These are phyloP conservation scores for Persicaria tinctoria DNA, from an alignment of 148 eudicot species.

Conservation along the genomic window DNA sequence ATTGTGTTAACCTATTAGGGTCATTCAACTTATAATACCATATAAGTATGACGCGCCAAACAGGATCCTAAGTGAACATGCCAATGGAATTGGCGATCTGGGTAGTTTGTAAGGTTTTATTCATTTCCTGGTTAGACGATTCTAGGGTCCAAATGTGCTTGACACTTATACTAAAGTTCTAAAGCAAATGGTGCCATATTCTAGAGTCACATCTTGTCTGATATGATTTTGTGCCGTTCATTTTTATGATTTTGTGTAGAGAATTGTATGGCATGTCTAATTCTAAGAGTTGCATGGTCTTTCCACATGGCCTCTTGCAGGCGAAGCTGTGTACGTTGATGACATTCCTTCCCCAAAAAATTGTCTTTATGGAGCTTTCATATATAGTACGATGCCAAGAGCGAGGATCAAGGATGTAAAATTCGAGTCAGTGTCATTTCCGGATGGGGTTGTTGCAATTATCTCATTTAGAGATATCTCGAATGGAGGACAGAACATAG, in stretches of 20 bases:
- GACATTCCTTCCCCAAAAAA: conserved; percentile 85
- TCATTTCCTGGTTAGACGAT: too few species aligned
- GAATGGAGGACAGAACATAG: too few species aligned
- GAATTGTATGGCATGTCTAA: not conserved
- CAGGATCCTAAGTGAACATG: too few species aligned
- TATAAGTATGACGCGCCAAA: too few species aligned
- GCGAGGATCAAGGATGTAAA: conserved; percentile 51
- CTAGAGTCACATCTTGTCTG: conserved; percentile 32
- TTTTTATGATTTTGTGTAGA: not conserved
- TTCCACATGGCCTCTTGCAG: conserved; percentile 73
- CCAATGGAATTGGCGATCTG: too few species aligned
- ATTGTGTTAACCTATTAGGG: too few species aligned
- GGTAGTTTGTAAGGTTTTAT: too few species aligned
- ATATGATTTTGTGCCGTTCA: not conserved
- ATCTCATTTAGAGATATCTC: too few species aligned
- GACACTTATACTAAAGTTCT: conserved; percentile 26
- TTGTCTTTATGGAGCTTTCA: conserved; percentile 84
- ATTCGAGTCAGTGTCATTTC: conserved; percentile 29
- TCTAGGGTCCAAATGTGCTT: too few species aligned
- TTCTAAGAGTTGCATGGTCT: not conserved
- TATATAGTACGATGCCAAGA: conserved; percentile 72
- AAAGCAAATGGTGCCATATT: conserved; percentile 60
- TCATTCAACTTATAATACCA: too few species aligned
- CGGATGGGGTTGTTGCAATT: conserved; percentile 28
- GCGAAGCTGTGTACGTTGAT: conserved; percentile 26